phyloP scores from a whole-genome alignment of 768 basidiomycete species.

The Scleroderma citrinum region DNA sequence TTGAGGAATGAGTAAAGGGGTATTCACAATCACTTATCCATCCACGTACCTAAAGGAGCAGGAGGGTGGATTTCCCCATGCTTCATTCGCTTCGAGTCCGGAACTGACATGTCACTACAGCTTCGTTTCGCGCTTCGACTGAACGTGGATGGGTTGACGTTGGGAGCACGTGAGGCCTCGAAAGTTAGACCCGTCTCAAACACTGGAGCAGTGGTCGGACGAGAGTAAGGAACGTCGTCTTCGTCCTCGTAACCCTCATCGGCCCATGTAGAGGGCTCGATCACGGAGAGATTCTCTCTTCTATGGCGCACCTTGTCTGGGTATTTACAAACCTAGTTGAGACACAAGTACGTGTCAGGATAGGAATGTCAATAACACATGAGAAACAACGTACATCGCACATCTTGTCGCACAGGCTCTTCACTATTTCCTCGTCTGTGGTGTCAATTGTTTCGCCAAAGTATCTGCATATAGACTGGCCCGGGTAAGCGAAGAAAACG shows the following conservation, averaged over 20 bases:
- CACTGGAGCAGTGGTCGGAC: neutral
- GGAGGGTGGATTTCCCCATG: constrained; percentile 15
- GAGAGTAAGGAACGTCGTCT: constrained; percentile 5
- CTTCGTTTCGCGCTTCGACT: constrained; percentile 15
- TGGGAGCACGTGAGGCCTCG: neutral
- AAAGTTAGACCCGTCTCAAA: neutral
- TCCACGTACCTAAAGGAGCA: constrained; percentile 15
- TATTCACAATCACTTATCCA: neutral
- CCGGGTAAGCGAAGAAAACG: neutral
- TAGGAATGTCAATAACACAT: neutral
- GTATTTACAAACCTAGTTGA: constrained; percentile 65
- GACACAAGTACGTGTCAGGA: neutral
- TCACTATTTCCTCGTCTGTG: constrained; percentile 37
- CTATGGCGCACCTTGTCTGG: constrained; percentile 57
- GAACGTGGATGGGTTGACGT: neutral
- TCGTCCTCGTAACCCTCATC: constrained; percentile 24
- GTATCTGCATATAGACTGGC: constrained; percentile 69
- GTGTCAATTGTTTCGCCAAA: constrained; percentile 68
- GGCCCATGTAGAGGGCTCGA: constrained; percentile 21
- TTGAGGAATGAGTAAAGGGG: neutral
- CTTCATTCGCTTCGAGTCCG: constrained; percentile 19
- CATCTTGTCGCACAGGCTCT: constrained; percentile 64
- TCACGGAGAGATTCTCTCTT: constrained; percentile 44
- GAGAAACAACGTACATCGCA: constrained; percentile 57
- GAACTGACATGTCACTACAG: constrained; percentile 3